Base-by-base conservation (phyloP, 192 early-diverging fungal genomes). In the Podila horticola region DNA sequence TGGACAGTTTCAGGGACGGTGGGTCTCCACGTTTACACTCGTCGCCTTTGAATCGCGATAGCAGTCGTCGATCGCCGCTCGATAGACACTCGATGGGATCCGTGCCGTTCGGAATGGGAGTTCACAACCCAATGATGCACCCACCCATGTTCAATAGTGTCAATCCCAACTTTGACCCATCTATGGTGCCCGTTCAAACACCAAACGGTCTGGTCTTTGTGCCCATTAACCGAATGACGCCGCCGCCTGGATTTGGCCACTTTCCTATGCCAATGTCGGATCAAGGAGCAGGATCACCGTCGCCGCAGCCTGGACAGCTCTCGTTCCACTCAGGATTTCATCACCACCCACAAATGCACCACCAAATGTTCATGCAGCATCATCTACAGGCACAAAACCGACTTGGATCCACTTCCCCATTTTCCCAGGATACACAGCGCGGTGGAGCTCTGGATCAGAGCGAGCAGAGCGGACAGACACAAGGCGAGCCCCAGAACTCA, bases 341-440 rank as follows among this genome's bases (percentile, higher is more conserved):
- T 29, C 19, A 55, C 60, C 34, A 70, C 31, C 62, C 64, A 15
- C 52, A 57, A 59, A 62, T 22, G 24, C 73, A 69, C 2, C 74
- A 79, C 26, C 76, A 72, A 17, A 67, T 79, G 65, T 72, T 79
- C 28, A 63, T 79, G 70, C 76, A 72, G 20, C 76, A 79, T 30
- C 70, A 71, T 66, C 69, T 72, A 9, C 70, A 45, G 49, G 68
- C 66, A 30, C 75, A 72, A 55, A 67, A 69, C 12, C 74, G 69
- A 17, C 58, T 41, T 29, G 1, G 36, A 19, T 36, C 55, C 0
- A 30, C n/a, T 20, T 60, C 48, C 15, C 9, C 52, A 55, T 55
- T 26, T 26, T 0, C 22, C 20, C 52, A 55, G 24, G 52, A 55
- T 26, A 24, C n/a, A 10, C 52, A 55, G 3, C 52, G n/a, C 24